Conservation (phyloP, 495 filamentous ascomycete species). For the Neurospora sp. region DNA sequence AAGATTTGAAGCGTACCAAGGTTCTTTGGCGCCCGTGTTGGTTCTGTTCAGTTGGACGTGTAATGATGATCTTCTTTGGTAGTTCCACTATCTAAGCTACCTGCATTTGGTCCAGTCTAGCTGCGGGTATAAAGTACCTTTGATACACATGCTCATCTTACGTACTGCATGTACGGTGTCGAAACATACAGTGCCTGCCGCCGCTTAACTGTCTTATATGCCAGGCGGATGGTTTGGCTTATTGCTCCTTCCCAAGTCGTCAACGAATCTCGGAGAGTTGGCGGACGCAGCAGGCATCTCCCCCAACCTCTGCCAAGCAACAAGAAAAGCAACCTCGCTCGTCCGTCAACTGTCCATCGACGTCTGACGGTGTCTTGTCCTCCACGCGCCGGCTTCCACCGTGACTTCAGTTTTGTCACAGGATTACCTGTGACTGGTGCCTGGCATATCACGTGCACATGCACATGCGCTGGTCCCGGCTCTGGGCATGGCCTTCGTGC, state of each 20-base stretch:
- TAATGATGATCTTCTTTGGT: background rate
- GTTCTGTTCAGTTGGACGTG: background rate
- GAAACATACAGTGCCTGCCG: background rate
- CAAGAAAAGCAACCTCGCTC: background rate
- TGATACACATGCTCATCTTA: background rate
- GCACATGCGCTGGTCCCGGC: too few relatives aligned
- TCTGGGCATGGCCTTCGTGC: too few relatives aligned
- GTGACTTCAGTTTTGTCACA: background rate
- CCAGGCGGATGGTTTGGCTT: background rate
- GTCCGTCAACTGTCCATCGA: background rate
- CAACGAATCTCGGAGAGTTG: background rate
- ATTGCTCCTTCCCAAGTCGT: background rate
- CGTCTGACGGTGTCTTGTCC: background rate
- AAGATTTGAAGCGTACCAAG: background rate
- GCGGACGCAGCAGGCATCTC: background rate
- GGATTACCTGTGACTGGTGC: too few relatives aligned
- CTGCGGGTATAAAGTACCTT: background rate
- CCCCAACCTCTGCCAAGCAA: background rate
- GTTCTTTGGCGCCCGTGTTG: background rate
- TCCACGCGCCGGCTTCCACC: background rate
- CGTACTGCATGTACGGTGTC: background rate
- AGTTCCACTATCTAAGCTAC: background rate
- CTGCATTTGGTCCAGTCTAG: background rate
- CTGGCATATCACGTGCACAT: too few relatives aligned
- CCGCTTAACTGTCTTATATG: background rate